Evolutionary conservation across 1,284 basidiomycete genomes (phyloP).

Genomic region (Tremellales sp.): DNA sequence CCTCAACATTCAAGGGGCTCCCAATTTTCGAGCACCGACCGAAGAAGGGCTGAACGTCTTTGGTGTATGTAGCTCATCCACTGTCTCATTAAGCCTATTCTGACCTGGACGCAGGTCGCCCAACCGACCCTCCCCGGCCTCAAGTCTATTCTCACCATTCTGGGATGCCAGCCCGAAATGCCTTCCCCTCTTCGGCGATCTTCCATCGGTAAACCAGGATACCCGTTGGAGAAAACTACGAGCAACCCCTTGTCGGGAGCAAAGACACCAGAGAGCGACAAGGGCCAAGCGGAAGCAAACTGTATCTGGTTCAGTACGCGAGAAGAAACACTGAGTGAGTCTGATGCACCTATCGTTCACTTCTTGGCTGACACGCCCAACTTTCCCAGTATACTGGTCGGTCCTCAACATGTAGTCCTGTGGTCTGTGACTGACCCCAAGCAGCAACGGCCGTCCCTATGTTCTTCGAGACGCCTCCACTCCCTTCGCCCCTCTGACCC

Average conservation of each 20-base stretch:
- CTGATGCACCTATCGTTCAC: constrained; percentile 54
- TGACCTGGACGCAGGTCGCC: constrained; percentile 53
- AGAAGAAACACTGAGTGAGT: constrained; percentile 50
- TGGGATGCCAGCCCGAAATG: constrained; percentile 72
- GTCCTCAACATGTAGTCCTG: not conserved
- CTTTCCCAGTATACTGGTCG: constrained; percentile 34
- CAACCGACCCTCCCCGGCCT: constrained; percentile 93
- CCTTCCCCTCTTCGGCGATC: constrained; percentile 24
- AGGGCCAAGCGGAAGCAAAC: constrained; percentile 25
- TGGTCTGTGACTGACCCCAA: constrained; percentile 51
- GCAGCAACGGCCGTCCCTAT: constrained; percentile 85
- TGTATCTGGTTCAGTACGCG: constrained; percentile 55
- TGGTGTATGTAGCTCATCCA: constrained; percentile 54
- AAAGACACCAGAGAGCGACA: constrained; percentile 3
- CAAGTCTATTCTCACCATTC: constrained; percentile 81
- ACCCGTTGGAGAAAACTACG: constrained; percentile 11
- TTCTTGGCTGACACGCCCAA: constrained; percentile 8
- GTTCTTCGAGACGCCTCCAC: constrained; percentile 89
- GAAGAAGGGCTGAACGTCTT: constrained; percentile 79
- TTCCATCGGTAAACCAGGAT: constrained; percentile 9
- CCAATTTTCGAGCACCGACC: constrained; percentile 84
- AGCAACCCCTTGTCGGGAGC: constrained; percentile 6
- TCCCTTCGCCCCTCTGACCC: constrained; percentile 71
- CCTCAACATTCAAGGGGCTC: constrained; percentile 83
- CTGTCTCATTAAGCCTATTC: not conserved